phyloP scores from a whole-genome alignment of 1,139 yeast species.

The Yamadazyma oceani region DNA sequence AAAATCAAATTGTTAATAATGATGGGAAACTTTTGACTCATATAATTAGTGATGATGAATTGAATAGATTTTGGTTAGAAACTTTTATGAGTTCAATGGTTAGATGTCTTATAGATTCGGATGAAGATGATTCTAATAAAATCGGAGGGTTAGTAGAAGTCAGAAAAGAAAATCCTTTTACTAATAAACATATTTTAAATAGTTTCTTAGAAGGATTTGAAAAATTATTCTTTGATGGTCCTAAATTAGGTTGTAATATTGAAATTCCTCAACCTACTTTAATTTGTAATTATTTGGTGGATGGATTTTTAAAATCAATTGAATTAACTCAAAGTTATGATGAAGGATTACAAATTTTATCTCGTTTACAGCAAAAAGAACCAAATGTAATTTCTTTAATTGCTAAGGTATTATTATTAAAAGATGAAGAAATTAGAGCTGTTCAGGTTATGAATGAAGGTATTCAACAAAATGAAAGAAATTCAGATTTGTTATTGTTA shows the following conservation, averaged over 20 bases:
- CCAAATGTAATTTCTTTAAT: conserved; percentile 56
- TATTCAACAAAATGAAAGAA: conserved; percentile 57
- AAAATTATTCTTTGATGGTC: conserved; percentile 64
- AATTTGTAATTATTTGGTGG: conserved; percentile 72
- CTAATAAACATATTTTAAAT: conserved; percentile 45
- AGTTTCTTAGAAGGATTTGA: conserved; percentile 63
- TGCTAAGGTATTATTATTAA: conserved; percentile 51
- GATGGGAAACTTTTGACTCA: conserved; percentile 48
- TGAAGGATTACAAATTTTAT: conserved; percentile 56
- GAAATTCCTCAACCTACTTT: conserved; percentile 72
- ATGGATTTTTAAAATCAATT: conserved; percentile 65
- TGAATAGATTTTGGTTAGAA: conserved; percentile 57
- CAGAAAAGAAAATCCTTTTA: conserved; percentile 57
- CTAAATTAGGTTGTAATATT: conserved; percentile 61
- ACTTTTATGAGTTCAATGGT: conserved; percentile 67
- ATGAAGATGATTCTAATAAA: conserved; percentile 57
- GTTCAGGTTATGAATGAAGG: conserved; percentile 65
- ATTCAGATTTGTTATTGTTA: conserved; percentile 54
- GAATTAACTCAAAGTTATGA: conserved; percentile 65
- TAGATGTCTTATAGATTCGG: conserved; percentile 68
- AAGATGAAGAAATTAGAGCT: conserved; percentile 80
- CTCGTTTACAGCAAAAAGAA: conserved; percentile 40
- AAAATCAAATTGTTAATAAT: conserved; percentile 43
- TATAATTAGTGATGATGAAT: conserved; percentile 33
- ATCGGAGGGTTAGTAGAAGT: conserved; percentile 54